Evolutionary conservation across 805 yeast genomes (phyloP).

Genomic region (Candida methanosorbosa): DNA sequence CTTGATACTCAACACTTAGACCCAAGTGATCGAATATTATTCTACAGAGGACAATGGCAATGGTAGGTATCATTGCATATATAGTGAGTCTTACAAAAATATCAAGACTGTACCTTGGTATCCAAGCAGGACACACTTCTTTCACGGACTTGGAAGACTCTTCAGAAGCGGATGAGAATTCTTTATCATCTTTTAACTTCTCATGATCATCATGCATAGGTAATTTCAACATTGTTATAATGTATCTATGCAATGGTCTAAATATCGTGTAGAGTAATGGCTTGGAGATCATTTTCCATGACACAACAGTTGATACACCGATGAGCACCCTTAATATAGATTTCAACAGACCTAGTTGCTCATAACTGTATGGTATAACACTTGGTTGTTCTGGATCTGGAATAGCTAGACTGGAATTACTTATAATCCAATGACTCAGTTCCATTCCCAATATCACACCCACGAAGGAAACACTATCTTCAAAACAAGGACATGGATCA

Average conservation of each 20-base stretch:
- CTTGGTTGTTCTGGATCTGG: conserved; percentile 7
- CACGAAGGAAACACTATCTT: conserved; percentile 87
- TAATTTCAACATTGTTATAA: not conserved
- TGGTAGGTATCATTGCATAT: conserved; percentile 70
- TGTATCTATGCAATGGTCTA: conserved; percentile 42
- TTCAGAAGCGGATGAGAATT: not conserved
- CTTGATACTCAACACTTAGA: conserved; percentile 5
- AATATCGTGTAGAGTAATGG: conserved; percentile 50
- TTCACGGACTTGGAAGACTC: conserved; percentile 1
- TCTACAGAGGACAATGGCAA: conserved; percentile 29
- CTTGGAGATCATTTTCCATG: conserved; percentile 73
- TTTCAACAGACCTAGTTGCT: conserved; percentile 32
- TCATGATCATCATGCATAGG: too few species aligned
- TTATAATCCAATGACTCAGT: conserved; percentile 45
- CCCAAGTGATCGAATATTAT: conserved; percentile 10
- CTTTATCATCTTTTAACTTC: not conserved
- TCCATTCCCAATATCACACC: conserved; percentile 82
- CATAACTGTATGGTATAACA: conserved; percentile 32
- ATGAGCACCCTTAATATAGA: conserved; percentile 40
- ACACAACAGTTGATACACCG: conserved; percentile 54
- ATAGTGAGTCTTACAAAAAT: conserved; percentile 69
- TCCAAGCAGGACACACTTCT: conserved; percentile 38
- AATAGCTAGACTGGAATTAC: conserved; percentile 6
- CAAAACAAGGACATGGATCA: conserved; percentile 94
- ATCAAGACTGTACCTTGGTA: conserved; percentile 62